Percentiles rank a stretch among this genome's conserved stretches.
phyloP scores from a whole-genome alignment of 2,329 filamentous ascomycete genomes.

The Tolypocladium inflatum region DNA sequence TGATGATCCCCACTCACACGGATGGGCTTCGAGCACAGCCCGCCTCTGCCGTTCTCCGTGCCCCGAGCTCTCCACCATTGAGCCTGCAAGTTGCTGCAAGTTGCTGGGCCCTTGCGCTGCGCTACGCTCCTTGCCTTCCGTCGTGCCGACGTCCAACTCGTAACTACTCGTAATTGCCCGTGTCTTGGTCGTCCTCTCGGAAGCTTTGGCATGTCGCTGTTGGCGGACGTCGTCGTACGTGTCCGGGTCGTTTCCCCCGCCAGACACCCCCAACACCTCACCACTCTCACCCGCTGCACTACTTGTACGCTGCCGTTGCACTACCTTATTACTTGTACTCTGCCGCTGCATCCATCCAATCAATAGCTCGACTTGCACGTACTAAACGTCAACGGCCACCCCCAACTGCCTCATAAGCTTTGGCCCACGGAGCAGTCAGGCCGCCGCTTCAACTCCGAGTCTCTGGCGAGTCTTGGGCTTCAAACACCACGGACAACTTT shows the following conservation, averaged over 20 bases:
- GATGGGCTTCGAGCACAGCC: background rate
- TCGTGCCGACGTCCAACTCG: background rate
- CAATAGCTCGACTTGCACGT: background rate
- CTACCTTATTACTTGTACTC: too few relatives aligned
- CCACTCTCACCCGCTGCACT: too few relatives aligned
- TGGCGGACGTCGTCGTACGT: background rate
- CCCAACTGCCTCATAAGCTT: background rate
- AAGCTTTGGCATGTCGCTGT: background rate
- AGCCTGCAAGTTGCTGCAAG: too few relatives aligned
- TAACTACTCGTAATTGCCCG: background rate
- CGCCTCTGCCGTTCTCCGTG: background rate
- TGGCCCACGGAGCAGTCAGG: background rate
- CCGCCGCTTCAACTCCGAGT: too few relatives aligned
- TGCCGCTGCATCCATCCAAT: background rate
- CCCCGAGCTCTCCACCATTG: background rate
- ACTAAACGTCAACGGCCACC: background rate
- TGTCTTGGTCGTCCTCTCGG: background rate
- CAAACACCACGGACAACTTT: too few relatives aligned
- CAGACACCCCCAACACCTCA: too few relatives aligned
- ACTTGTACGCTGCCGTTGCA: background rate
- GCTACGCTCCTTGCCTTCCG: background rate
- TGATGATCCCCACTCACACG: background rate
- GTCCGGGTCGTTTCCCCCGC: background rate
- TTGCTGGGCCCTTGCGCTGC: background rate
- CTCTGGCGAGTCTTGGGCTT: background rate